Evolutionary conservation across 2,329 filamentous ascomycete species (phyloP), one percentile per base, ranked within the genome.

Genomic region (Microdochium trichocladiopsis): DNA sequence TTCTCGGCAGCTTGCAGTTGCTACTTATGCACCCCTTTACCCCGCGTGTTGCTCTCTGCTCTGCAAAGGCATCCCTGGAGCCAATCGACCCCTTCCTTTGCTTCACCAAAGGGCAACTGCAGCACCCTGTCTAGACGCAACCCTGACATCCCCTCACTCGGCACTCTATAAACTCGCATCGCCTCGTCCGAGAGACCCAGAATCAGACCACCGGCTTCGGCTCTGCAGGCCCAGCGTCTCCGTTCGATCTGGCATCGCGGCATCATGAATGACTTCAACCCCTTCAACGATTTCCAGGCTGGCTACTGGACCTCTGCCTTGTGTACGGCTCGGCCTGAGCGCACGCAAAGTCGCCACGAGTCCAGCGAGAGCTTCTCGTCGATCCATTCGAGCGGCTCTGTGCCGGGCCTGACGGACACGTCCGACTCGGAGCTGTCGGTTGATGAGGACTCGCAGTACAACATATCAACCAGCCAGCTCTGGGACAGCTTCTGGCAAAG

Each of bases 401-500:
- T 72, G 3, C 77, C 77, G 1, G 72, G 73, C 25, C 69, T 80
- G 61, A 70, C 77, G 16, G 76, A 80, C 56, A 74, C 79, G 58
- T 72, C 71, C 6, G 76, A 78, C 57, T 79, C 76, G 4, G 78
- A 80, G 50, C 61, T 66, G 18, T 80, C 77, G 5, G 57, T 67
- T 28, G 77, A 81, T 21, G 77, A 79, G 43, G 76, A 80, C 57
- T 71, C 72, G 52, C 72, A 76, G 54, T 74, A 77, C 55, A 72
- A 75, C 52, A 61, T 69, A 21, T 69, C 75, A 28, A 68, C 69
- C 4, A 62, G 69, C 24, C 71, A 76, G 57, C 61, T 78, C 2
- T 81, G 77, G 77, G 74, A 80, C 58, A 74, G 66, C 51, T 81
- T 79, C 59, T 79, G 75, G 76, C 66, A 56, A 10, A 58, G 59